Base-by-base conservation (phyloP, 2,329 filamentous ascomycete genomes). In the Diaporthe ilicicola region DNA sequence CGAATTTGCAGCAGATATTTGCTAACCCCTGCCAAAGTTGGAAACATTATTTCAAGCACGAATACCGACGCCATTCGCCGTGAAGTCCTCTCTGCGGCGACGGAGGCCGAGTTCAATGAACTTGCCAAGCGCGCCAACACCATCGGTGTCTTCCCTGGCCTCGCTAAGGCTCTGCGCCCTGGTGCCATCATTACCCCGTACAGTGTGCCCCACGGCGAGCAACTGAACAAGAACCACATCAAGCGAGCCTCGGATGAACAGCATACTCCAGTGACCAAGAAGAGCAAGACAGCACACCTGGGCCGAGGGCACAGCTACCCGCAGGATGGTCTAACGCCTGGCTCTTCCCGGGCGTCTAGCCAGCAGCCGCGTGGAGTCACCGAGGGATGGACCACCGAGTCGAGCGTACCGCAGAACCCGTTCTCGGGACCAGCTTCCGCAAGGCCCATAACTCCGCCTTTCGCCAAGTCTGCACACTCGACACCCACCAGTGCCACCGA, bases 11-110 rank as follows among this genome's bases (percentile, higher is more conserved):
- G 0, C 12, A 17, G 1, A 46, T 22, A 15, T 8, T 2, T 37
- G 42, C 59, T 64, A 37, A 64, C 44, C 12, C 12, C n/a, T 62
- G 19, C 27, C 29, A 19, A 64, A 64, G 53, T 68, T 24, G 66
- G 13, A 24, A 68, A 59, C 44, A 39, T 68, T 22, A 53, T 68
- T 9, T 37, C 32, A 22, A 29, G 29, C 12, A 19, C 22, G 4
- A 27, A 42, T 22, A 50, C 27, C 19, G 22, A n/a, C 27, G 6
- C 3, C 17, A 8, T 9, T n/a, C 66, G 53, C 32, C 15, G 34
- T 8, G 29, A 32, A 13, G 51, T 68, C 1, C 19, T 68, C 32
- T 24, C 22, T 19, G 5, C 5, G 2, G 17, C 6, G 7, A 2
- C 59, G 19, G 53, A 59, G 42, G 17, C 19, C 9, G 19, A 13